Conservation (phyloP, 768 basidiomycete genomes). For the Collybiopsis luxurians region DNA sequence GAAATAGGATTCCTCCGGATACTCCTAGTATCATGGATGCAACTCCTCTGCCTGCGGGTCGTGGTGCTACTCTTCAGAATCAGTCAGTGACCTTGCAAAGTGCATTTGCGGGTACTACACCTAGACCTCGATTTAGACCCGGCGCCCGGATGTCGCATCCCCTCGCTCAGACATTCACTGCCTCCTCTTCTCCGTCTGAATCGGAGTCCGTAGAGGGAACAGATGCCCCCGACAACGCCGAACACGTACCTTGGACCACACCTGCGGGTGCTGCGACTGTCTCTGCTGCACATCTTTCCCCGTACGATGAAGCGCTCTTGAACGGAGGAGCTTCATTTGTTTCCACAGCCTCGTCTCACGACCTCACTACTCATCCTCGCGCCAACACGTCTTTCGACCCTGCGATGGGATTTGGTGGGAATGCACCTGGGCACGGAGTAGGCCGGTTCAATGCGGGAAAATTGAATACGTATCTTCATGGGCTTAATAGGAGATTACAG, state of each 20-base stretch:
- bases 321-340: conserved; percentile 71
- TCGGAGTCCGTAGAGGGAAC: conserved; percentile 26
- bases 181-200: conserved; percentile 37
- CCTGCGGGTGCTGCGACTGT: conserved; percentile 25
- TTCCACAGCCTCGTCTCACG: conserved; percentile 85
- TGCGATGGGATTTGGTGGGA: conserved; percentile 68
- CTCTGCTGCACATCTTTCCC: conserved; percentile 29
- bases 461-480: conserved; percentile 83
- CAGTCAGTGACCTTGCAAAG: conserved; percentile 37
- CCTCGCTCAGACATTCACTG: conserved; percentile 47
- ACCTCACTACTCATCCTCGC: conserved; percentile 75
- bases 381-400: conserved; percentile 90
- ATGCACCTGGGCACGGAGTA: conserved; percentile 60
- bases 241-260: conserved; percentile 17
- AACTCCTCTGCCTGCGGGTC: conserved; percentile 25
- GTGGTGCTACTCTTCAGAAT: conserved; percentile 26
- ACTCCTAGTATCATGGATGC: conserved; percentile 31
- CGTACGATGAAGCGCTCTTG: conserved; percentile 41
- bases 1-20: conserved; percentile 28
- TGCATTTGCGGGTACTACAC: conserved; percentile 65
- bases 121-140: conserved; percentile 47
- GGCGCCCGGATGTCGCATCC: conserved; percentile 58
- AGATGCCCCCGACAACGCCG: conserved; percentile 19
- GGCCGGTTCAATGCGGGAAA: conserved; percentile 84
- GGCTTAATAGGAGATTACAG: conserved; percentile 76